phyloP scores from a whole-genome alignment of 495 filamentous ascomycete genomes.

The Lasiosphaeriaceae sp. region DNA sequence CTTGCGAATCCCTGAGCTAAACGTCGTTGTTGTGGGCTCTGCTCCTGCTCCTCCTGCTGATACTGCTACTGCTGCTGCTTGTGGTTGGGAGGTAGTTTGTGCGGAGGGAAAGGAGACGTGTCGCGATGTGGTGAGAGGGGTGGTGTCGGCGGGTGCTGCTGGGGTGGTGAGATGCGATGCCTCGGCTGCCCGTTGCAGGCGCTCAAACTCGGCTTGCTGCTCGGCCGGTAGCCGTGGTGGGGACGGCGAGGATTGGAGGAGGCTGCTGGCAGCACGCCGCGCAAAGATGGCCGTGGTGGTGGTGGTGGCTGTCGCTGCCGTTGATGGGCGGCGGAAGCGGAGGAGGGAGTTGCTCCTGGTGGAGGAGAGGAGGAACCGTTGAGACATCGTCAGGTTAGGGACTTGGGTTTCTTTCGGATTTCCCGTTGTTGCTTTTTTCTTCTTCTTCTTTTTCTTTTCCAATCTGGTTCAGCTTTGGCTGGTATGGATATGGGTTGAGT shows the following conservation, averaged over 20 bases:
- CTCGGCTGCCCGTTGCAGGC: constrained; percentile 61
- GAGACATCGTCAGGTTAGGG: too few species aligned
- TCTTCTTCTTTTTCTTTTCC: too few species aligned
- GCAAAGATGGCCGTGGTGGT: background rate
- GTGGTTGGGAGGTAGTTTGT: background rate
- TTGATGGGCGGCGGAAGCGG: background rate
- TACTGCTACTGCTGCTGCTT: background rate
- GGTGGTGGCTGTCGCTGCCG: background rate
- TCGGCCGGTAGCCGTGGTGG: constrained; percentile 81
- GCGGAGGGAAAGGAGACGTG: constrained; percentile 18
- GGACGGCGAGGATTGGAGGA: constrained; percentile 52
- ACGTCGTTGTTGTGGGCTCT: constrained; percentile 14
- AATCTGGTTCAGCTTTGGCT: too few species aligned
- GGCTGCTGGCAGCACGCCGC: constrained; percentile 6
- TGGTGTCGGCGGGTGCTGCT: background rate
- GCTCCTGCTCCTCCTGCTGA: constrained; percentile 3
- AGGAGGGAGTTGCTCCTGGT: too few species aligned
- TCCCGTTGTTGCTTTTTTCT: too few species aligned
- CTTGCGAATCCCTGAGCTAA: constrained; percentile 37
- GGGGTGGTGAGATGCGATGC: constrained; percentile 26
- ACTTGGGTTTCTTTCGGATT: too few species aligned
- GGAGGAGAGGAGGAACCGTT: too few species aligned
- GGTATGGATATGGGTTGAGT: too few species aligned
- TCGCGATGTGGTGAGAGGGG: constrained; percentile 19
- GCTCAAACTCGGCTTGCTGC: constrained; percentile 91